Base-by-base conservation (phyloP, 495 filamentous ascomycete genomes). In the Xylaria bambusicola region DNA sequence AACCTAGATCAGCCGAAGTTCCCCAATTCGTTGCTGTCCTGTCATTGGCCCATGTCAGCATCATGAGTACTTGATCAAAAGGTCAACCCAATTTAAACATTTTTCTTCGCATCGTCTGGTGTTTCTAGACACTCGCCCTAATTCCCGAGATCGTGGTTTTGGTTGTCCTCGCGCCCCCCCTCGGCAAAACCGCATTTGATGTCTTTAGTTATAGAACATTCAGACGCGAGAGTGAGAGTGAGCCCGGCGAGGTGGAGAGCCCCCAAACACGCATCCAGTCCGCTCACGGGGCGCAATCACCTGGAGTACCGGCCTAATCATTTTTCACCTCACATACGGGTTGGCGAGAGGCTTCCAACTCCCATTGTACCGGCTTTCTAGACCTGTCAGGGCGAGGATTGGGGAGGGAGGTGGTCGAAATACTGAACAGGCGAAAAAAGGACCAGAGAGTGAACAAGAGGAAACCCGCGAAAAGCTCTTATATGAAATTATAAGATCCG, bases 201-300 rank as follows among this genome's bases (percentile, higher is more conserved):
- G 65, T 65, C 53, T 65, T 52, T 62, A 65, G 53, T 48, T 35
- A 62, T 42, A 62, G 54, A 41, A 52, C 61, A 47, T 51, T 45
- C 61, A 52, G 60, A 68, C 63, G 62, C 58, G 56, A 59, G 58
- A 56, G 62, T 56, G 50, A 62, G 64, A 66, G 59, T 63, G 58
- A 71, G 66, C 55, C 58, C 61, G 66, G 59, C 63, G 58, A 59
- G 66, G 65, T 57, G 68, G 68, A 71, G 59, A 65, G 63, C 46
- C 56, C 8, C 38, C 6, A 29, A 58, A 58, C 56, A 47, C 35
- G 56, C 65, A 42, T 57, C 64, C 61, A 55, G 58, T 48, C 55
- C 61, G 52, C 49, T 62, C 60, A 61, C 56, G 18, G 48, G 56
- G 20, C 47, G 8, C 41, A 29, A 36, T 41, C 27, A 40, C 41